phyloP scores from a whole-genome alignment of 2,329 filamentous ascomycete genomes.

The Dactylellina sp. region DNA sequence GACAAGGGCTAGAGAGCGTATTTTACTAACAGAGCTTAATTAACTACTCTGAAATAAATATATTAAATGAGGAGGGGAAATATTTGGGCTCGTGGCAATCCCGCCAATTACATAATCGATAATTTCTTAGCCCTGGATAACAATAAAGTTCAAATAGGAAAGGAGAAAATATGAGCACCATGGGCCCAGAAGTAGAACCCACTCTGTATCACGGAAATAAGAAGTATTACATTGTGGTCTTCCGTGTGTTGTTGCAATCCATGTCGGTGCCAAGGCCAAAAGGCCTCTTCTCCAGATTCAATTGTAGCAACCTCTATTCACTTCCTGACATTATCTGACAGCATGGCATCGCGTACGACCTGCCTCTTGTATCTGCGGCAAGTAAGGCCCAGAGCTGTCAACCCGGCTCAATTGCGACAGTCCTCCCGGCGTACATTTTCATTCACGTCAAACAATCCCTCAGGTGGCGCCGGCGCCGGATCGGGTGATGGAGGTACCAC shows the following conservation, averaged over 20 bases:
- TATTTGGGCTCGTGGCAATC: too few relatives aligned
- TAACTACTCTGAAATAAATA: too few relatives aligned
- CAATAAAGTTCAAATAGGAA: too few relatives aligned
- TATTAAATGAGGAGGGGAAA: too few relatives aligned
- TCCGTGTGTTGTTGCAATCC: not conserved
- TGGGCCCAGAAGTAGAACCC: too few relatives aligned
- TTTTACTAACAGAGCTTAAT: too few relatives aligned
- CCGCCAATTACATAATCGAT: too few relatives aligned
- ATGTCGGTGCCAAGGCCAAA: constrained; percentile 13
- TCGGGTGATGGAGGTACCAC: constrained; percentile 40
- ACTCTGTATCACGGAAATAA: too few relatives aligned
- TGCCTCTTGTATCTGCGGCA: constrained; percentile 45
- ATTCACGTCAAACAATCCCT: constrained; percentile 30
- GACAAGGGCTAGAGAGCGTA: not conserved
- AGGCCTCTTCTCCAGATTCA: not conserved
- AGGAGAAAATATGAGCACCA: too few relatives aligned
- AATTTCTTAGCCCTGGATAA: too few relatives aligned
- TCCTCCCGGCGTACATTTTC: constrained; percentile 45
- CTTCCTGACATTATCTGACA: constrained; percentile 5
- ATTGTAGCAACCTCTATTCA: constrained; percentile 6
- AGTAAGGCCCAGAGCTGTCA: constrained; percentile 34
- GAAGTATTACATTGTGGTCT: not conserved
- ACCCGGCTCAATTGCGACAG: constrained; percentile 14
- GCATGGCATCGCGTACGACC: constrained; percentile 43
- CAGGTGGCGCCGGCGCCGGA: constrained; percentile 30